Percentiles rank a stretch among this genome's conserved stretches.
Evolutionary conservation across 2,329 filamentous ascomycete species (phyloP).

Genomic region (Rutstroemia sp.): DNA sequence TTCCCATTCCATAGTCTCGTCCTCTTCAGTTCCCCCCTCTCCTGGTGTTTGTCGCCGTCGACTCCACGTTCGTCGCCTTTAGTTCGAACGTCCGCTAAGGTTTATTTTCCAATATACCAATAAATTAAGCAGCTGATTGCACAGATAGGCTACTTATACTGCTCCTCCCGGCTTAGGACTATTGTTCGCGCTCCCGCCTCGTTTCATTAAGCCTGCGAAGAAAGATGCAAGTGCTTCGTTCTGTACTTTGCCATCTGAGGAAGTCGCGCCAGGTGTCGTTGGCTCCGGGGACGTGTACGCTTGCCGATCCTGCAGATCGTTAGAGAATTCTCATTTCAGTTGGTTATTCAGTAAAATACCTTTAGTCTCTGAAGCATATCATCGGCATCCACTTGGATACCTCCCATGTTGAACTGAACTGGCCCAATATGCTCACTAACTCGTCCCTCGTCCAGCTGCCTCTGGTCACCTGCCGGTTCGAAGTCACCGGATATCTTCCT

Average conservation of each 20-base stretch:
- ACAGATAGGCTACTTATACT: slow-evolving; percentile 3
- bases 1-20: background rate
- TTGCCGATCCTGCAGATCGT: slow-evolving; percentile 27
- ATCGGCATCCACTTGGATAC: slow-evolving; percentile 91
- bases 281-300: slow-evolving; percentile 28
- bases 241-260: slow-evolving; percentile 41
- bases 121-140: no score
- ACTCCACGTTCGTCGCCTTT: no score
- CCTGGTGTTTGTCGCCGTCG: background rate
- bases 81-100: no score
- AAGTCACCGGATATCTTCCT: slow-evolving; percentile 15
- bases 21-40: background rate
- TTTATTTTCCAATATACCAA: background rate
- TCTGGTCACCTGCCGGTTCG: slow-evolving; percentile 19
- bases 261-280: slow-evolving; percentile 21
- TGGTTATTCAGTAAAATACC: slow-evolving; percentile 39
- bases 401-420: slow-evolving; percentile 96
- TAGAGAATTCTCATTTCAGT: background rate
- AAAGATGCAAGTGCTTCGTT: slow-evolving; percentile 53
- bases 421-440: slow-evolving; percentile 74
- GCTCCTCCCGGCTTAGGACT: slow-evolving; percentile 26
- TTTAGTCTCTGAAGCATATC: slow-evolving; percentile 84
- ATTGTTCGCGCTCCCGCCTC: slow-evolving; percentile 30
- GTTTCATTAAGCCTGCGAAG: slow-evolving; percentile 52
- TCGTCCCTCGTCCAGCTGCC: slow-evolving; percentile 20